Base-by-base conservation (phyloP, 352 stramenopile species). In the Globisporangium acanthophoron region DNA sequence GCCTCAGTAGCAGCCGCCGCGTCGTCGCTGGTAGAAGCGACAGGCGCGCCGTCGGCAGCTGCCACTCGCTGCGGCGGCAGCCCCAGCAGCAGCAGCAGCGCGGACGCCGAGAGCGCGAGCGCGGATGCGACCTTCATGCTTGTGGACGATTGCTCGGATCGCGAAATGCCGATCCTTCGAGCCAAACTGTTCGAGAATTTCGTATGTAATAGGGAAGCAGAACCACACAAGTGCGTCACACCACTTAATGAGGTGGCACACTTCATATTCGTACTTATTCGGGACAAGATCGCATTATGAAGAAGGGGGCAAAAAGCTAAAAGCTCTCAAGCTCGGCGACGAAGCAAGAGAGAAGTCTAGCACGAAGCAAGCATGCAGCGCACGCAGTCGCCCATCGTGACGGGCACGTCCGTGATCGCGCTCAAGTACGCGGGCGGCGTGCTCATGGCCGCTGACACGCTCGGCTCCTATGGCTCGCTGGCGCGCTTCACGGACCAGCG, bases 391-490 rank as follows among this genome's bases (percentile, higher is more conserved):
- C 97, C 97, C 47, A 98, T 99, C 56, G 96, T 99, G 58, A 99
- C 97, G 48, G 97, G 97, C 44, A 98, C 97, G 24, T 99, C 96
- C 48, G 97, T 99, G 49, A 87, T 99, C 57, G 97, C 85, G 53
- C 68, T 96, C 71, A 97, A 98, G 76, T 98, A 98, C 76, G 82
- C 88, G 58, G 94, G 79, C 53, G 97, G 97, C 54, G 97, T 99
- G 56, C 86, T 99, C 69, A 92, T 99, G 73, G 96, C 96, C 20
- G 94, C 96, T 39, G 97, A 99, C 69, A 99, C 97, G 43, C 80
- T 99, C 53, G 92, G 92, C 18, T 98, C 89, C 0, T 99, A 99
- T 71, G 97, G 97, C 16, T 98, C 86, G 60, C 81, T 99, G 65
- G 97, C 97, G 60, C 96, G 97, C 66, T 99, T 98, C 77, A 99